Evolutionary conservation across 2,329 filamentous ascomycete genomes (phyloP), one percentile per base, ranked within the genome.

Genomic region (Pyrenochaeta sp.): DNA sequence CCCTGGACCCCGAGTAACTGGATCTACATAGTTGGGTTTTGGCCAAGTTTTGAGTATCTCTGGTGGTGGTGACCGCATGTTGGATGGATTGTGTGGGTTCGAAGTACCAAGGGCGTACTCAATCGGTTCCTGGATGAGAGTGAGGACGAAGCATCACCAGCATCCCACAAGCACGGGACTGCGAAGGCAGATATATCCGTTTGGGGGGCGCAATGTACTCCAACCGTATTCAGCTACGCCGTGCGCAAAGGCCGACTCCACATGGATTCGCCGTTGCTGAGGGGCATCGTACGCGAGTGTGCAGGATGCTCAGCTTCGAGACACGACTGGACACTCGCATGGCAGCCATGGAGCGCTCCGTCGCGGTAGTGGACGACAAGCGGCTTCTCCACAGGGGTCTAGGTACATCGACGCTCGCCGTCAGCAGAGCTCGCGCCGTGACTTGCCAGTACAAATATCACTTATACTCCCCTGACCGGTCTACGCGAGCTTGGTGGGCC

Each of bases 1-100:
- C 5, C 72, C 76, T 19, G 77, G 68, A 13, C 81, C 80, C 58
- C 78, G 71, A 1, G 77, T 81, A 24, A 71, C 65, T 1, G 81
- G 81, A 54, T 82, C 58, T 46, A 73, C 69, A 56, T 82, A 81
- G 68, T 82, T 79, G 1, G 80, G 78, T 43, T 65, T 72, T 2
- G 81, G 80, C 75, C 77, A 82, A 49, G 69, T 70, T 39, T 68
- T 58, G 39, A 77, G 56, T 44, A 82, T 75, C 12, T 73, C 71
- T 27, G 65, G 59, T 6, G 75, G 74, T 52, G 72, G 67, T 47
- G 68, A 75, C 56, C 74, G 68, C 74, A 77, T 77, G 49, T 45
- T 62, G 66, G 50, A 6, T 27, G 27, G 43, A 19, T 19, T 52
- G 55, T 34, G 28, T 57, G 52, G 42, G 52, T 48, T 58, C 52